Percentiles rank a stretch among this genome's conserved stretches.
Evolutionary conservation across 1,284 basidiomycete genomes (phyloP).

Genomic region (Vanrija pseudolonga): DNA sequence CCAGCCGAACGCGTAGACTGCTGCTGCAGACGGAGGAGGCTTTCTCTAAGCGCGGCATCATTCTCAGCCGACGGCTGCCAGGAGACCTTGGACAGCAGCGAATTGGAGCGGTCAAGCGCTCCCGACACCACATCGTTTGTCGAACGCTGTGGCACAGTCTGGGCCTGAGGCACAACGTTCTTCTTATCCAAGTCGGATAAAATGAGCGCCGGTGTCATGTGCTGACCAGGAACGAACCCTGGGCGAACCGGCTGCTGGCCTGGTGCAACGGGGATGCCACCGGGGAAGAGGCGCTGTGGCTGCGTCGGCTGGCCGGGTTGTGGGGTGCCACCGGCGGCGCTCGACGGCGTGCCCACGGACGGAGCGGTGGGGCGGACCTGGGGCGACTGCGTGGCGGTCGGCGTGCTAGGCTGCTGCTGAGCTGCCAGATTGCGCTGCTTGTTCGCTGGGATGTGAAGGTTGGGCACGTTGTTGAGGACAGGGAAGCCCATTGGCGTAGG

Average conservation of each 20-base stretch:
- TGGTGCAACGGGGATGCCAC: conserved; percentile 31
- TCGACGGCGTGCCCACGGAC: background rate
- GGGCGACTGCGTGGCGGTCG: conserved; percentile 16
- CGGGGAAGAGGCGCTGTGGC: conserved; percentile 29
- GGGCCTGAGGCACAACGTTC: conserved; percentile 12
- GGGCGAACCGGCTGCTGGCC: conserved; percentile 5
- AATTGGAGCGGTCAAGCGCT: conserved; percentile 20
- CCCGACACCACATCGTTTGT: conserved; percentile 13
- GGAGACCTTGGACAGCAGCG: conserved; percentile 21
- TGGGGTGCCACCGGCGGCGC: background rate
- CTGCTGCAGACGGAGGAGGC: conserved; percentile 5
- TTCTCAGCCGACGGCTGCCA: conserved; percentile 31
- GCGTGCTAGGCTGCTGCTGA: background rate
- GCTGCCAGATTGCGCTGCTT: conserved; percentile 27
- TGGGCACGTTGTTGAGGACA: conserved; percentile 19
- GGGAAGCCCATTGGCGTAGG: conserved; percentile 10
- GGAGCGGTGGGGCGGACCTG: conserved; percentile 16
- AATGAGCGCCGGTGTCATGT: conserved; percentile 16
- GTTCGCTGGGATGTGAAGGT: conserved; percentile 37
- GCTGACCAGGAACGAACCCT: conserved; percentile 8
- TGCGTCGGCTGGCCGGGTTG: conserved; percentile 2
- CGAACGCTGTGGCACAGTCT: conserved; percentile 7
- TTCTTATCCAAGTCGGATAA: conserved; percentile 16
- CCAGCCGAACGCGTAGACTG: conserved; percentile 14
- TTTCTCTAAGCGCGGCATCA: conserved; percentile 28